These are phyloP conservation scores for Polygonum aviculare DNA, from an alignment of 148 eudicot genomes.

Conservation along the genomic window DNA sequence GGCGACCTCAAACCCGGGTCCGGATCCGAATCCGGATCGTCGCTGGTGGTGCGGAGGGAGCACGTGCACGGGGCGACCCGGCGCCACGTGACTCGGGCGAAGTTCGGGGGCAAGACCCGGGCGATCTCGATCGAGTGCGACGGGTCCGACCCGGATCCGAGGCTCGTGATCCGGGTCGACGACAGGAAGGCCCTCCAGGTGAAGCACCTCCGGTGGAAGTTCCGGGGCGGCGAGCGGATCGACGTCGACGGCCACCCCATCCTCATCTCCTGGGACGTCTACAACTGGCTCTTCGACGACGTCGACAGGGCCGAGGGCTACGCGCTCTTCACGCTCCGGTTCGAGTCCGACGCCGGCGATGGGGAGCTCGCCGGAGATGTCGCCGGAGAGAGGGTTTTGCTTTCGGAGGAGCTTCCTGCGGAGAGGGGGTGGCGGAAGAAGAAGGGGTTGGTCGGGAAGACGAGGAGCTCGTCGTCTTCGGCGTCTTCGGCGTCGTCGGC, in stretches of 20 bases:
- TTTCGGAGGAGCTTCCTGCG: conserved; percentile 48
- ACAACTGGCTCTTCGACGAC: conserved; percentile 58
- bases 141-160: conserved; percentile 25
- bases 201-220: conserved; percentile 72
- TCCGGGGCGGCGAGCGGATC: conserved; percentile 71
- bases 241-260: conserved; percentile 51
- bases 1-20: conserved; percentile 29
- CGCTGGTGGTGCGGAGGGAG: conserved; percentile 46
- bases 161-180: conserved; percentile 40
- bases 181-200: conserved; percentile 39
- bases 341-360: conserved; percentile 23
- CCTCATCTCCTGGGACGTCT: conserved; percentile 71
- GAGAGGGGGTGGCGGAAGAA: conserved; percentile 50
- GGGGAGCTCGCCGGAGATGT: background rate
- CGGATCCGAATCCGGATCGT: background rate
- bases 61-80: conserved; percentile 48
- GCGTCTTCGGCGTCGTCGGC: conserved; percentile 44
- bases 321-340: conserved; percentile 62
- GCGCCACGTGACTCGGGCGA: conserved; percentile 29
- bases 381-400: conserved; percentile 11
- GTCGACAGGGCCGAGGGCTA: conserved; percentile 30
- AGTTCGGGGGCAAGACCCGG: conserved; percentile 31
- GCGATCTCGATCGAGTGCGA: conserved; percentile 42
- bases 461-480: conserved; percentile 36
- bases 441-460: conserved; percentile 22